Percentiles rank a stretch among this genome's conserved stretches.
These are phyloP conservation scores for Withania somnifera DNA, from an alignment of 305 asterid genomes.

Conservation along the genomic window DNA sequence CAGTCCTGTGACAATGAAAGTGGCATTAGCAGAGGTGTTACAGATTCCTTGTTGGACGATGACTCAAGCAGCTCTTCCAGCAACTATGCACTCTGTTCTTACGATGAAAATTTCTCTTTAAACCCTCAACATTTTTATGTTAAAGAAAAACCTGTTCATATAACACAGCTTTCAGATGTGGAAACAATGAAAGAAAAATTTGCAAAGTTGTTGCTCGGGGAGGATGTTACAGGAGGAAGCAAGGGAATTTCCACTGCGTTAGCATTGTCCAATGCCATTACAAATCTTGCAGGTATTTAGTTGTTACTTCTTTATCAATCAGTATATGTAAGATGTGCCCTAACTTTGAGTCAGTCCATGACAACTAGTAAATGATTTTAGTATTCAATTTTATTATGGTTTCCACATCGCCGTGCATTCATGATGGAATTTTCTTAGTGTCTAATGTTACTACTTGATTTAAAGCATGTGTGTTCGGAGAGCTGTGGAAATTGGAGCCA, in stretches of 20 bases:
- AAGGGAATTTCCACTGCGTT: conserved; percentile 61
- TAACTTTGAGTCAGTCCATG: neutral
- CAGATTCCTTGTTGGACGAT: conserved; percentile 67
- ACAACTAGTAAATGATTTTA: neutral
- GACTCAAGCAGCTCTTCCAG: conserved; percentile 62
- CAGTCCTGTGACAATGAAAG: conserved; percentile 48
- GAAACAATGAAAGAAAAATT: conserved; percentile 76
- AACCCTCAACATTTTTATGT: conserved; percentile 26
- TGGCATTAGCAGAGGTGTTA: conserved; percentile 48
- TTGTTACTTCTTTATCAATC: neutral
- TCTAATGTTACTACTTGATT: neutral
- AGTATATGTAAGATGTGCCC: neutral
- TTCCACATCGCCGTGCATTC: neutral
- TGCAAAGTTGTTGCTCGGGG: conserved; percentile 75
- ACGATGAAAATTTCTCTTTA: conserved; percentile 32
- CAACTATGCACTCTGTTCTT: conserved; percentile 21
- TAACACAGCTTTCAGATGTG: conserved; percentile 24
- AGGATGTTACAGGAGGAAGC: conserved; percentile 70
- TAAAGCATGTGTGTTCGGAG: conserved; percentile 86
- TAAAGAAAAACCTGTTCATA: conserved; percentile 21
- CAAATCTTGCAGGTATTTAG: conserved; percentile 54
- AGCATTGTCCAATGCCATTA: conserved; percentile 73
- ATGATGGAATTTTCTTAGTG: neutral
- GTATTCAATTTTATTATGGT: neutral
- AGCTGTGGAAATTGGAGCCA: conserved; percentile 97